A percentile compares a stretch with the other conserved stretches of the same genome.
These are phyloP conservation scores for Phytopythium litorale DNA, from an alignment of 352 stramenopile species.

Conservation along the genomic window DNA sequence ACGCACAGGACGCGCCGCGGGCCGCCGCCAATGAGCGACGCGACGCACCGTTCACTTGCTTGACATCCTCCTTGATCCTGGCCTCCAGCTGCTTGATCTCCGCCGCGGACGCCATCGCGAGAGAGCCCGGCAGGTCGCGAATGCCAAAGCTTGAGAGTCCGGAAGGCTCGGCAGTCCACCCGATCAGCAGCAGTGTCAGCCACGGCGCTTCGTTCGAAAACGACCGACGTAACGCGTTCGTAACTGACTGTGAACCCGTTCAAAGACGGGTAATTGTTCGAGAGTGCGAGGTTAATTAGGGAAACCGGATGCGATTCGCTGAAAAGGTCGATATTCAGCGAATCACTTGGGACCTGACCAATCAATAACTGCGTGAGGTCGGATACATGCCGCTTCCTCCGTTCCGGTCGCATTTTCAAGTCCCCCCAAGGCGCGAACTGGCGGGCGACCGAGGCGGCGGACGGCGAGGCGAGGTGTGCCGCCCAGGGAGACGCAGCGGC, in stretches of 20 bases:
- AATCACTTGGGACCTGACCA: too few species aligned
- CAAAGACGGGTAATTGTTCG: not conserved
- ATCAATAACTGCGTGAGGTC: too few species aligned
- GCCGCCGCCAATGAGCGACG: not conserved
- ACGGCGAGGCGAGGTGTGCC: too few species aligned
- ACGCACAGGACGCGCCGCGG: not conserved
- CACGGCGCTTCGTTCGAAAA: not conserved
- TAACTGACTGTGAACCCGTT: not conserved
- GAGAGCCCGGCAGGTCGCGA: too few species aligned
- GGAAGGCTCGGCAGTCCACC: not conserved
- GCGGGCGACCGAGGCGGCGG: too few species aligned
- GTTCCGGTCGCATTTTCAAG: too few species aligned
- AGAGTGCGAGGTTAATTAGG: not conserved
- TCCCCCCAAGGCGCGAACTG: too few species aligned
- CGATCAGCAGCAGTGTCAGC: not conserved
- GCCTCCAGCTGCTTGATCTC: slow-evolving; percentile 86
- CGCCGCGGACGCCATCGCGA: slow-evolving; percentile 20
- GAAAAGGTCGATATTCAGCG: not conserved
- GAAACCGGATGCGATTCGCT: not conserved
- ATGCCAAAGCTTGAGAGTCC: not conserved
- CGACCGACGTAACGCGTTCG: not conserved
- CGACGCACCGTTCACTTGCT: slow-evolving; percentile 72
- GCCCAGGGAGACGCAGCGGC: not conserved
- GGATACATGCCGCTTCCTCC: too few species aligned
- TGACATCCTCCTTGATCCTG: slow-evolving; percentile 85